Percentiles rank a stretch among this genome's conserved stretches.
Conservation (phyloP, 2,329 filamentous ascomycete species). For the Monilinia aucupariae region DNA sequence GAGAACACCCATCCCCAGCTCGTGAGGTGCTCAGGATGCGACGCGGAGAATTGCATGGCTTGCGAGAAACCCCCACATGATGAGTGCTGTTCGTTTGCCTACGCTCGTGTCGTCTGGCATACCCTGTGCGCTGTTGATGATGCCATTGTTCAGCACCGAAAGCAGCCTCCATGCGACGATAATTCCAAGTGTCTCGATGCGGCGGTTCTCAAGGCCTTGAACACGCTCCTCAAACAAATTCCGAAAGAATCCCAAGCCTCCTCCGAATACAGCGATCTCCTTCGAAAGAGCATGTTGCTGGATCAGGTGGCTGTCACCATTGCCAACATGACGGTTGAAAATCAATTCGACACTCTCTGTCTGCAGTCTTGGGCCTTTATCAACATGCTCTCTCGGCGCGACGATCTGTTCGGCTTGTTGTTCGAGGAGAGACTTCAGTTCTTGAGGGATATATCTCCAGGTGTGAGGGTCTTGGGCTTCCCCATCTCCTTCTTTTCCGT, state of each 20-base stretch:
- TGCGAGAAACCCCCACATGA: neutral
- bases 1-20: slow-evolving; percentile 1
- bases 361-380: neutral
- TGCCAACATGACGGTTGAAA: neutral
- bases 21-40: neutral
- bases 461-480: neutral
- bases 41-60: neutral
- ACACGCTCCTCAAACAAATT: neutral
- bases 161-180: neutral
- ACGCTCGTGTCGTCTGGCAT: neutral
- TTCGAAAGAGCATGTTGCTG: neutral
- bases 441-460: neutral
- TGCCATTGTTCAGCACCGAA: neutral
- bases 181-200: neutral
- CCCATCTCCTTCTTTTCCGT: neutral
- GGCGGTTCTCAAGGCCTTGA: neutral
- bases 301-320: neutral
- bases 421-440: neutral
- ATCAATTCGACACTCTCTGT: neutral
- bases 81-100: neutral
- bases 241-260: neutral
- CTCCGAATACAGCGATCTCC: neutral
- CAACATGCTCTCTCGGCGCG: neutral
- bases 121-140: neutral
- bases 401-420: neutral